Conservation (phyloP, 2,329 filamentous ascomycete species). For the Neophaeococcomyces aloes region DNA sequence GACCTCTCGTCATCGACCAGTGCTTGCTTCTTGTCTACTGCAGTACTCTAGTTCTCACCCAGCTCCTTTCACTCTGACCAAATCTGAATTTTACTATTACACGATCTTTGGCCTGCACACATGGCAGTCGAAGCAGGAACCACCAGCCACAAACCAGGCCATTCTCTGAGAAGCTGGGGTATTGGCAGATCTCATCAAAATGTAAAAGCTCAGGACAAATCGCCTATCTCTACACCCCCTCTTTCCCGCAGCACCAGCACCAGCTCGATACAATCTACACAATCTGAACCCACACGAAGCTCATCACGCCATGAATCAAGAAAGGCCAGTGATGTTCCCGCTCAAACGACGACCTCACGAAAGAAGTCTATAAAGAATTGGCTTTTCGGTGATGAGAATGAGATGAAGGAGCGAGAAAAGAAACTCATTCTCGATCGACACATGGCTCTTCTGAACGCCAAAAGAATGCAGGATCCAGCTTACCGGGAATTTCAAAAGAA, state of each 20-base stretch:
- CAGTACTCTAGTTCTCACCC: constrained; percentile 10
- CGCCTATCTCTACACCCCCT: background rate
- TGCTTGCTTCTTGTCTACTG: constrained; percentile 1
- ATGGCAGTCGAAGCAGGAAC: background rate
- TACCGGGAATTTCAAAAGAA: constrained; percentile 2
- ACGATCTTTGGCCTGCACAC: background rate
- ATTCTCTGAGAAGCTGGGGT: background rate
- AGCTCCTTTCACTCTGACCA: too few relatives aligned
- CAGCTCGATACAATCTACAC: constrained; percentile 4
- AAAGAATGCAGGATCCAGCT: constrained; percentile 3
- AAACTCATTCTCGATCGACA: background rate
- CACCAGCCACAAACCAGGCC: background rate
- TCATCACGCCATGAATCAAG: background rate
- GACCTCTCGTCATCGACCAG: too few relatives aligned
- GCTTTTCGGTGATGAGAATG: constrained; percentile 1
- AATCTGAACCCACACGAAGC: background rate
- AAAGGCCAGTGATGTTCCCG: background rate
- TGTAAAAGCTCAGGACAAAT: constrained; percentile 1
- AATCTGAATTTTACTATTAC: too few relatives aligned
- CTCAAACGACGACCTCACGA: background rate
- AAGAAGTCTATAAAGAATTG: background rate
- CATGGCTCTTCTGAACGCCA: constrained; percentile 3
- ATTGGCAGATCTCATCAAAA: background rate
- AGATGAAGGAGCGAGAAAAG: background rate
- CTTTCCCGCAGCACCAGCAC: constrained; percentile 5